Base-by-base conservation (phyloP, 495 filamentous ascomycete genomes). In the Daldinia caldariorum region DNA sequence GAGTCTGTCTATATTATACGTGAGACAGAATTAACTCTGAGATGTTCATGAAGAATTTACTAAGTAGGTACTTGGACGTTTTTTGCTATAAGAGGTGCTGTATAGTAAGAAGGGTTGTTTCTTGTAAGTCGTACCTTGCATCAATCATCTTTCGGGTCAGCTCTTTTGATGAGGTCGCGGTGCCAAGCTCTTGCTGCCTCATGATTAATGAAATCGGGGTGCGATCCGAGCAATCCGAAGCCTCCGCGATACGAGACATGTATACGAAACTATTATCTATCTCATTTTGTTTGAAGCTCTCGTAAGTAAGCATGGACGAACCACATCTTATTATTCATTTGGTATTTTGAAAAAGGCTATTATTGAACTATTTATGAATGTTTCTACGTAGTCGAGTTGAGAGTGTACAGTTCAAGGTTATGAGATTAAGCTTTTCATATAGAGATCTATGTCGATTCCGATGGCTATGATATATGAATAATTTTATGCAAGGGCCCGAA, bases 401-500 rank as follows among this genome's bases (percentile, higher is more conserved):
- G 43, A 47, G 18, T 22, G 18, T 22, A 18, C 18, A 18, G 16
- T 18, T 47, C 18, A 22, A 47, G 16, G 3, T 47, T 22, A 47
- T 18, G 16, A 9, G 0, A 5, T 22, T 47, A 47, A 47, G 18
- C 18, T 5, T 47, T 22, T 47, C 43, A 47, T 47, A 22, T 47
- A 34, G 9, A 47, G 18, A 47, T 47, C 0, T 47, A 20, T 47
- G 43, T 47, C 10, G 43, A 22, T 47, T 20, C 10, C 16, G 12
- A 12, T 10, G 18, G 18, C 3, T 47, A 47, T 12, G 3, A 18
- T 22, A 47, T 8, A 47, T 22, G 18, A 10, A 47, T 47, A 22
- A 22, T 18, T 13, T 22, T 29, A 55, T 63, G 61, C 61, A 56
- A 63, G 61, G 61, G 37, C 12, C 49, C 37, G 26, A n/a, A 56